phyloP scores from a whole-genome alignment of 2,329 filamentous ascomycete species.

The Phialophora macrospora region DNA sequence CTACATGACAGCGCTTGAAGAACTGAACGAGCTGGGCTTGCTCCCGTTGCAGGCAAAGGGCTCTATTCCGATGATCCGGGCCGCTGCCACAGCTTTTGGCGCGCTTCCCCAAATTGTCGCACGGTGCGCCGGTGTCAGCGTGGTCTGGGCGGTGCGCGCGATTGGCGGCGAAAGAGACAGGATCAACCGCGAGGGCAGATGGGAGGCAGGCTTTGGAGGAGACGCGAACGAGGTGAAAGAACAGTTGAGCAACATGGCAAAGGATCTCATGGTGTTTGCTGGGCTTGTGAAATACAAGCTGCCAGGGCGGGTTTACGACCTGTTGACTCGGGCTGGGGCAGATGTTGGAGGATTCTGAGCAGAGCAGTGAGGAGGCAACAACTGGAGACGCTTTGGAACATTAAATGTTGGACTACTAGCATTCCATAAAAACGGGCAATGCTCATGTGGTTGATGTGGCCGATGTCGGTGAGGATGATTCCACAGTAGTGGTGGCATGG shows the following conservation, averaged over 20 bases:
- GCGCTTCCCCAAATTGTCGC: conserved; percentile 78
- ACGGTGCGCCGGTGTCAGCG: conserved; percentile 84
- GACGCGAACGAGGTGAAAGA: conserved; percentile 37
- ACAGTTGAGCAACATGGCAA: conserved; percentile 63
- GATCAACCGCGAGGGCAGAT: conserved; percentile 68
- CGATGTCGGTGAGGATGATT: conserved; percentile 7
- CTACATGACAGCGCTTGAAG: conserved; percentile 59
- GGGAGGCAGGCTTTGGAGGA: conserved; percentile 69
- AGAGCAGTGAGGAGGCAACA: neutral
- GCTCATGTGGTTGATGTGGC: neutral
- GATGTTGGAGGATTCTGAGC: conserved; percentile 58
- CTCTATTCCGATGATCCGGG: conserved; percentile 77
- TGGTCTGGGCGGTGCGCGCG: conserved; percentile 91
- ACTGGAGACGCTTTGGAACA: neutral
- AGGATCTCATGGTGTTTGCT: conserved; percentile 92
- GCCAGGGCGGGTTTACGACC: conserved; percentile 85
- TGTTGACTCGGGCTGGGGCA: conserved; percentile 78
- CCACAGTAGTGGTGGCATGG: no score
- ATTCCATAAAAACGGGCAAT: neutral
- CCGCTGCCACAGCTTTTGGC: conserved; percentile 79
- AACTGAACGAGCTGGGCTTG: conserved; percentile 36
- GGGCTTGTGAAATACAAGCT: conserved; percentile 90
- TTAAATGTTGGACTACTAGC: neutral
- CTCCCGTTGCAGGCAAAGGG: conserved; percentile 38
- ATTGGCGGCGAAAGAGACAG: conserved; percentile 78